Evolutionary conservation across 805 yeast genomes (phyloP).

Genomic region (Nakazawaea pomicola): DNA sequence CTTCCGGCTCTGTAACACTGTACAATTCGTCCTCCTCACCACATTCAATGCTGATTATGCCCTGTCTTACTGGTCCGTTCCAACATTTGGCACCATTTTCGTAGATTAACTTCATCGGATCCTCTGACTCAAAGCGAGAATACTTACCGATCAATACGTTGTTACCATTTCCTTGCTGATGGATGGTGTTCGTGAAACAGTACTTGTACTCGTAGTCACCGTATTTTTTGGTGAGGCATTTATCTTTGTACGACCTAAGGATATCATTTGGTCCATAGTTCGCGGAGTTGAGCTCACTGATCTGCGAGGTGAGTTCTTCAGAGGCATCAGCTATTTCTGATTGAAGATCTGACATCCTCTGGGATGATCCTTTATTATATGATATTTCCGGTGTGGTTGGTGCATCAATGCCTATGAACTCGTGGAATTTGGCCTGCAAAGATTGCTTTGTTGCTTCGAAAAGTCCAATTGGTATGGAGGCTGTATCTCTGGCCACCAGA

Average conservation of each 20-base stretch:
- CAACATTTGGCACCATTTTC: constrained; percentile 77
- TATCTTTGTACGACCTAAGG: constrained; percentile 49
- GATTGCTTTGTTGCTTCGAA: neutral
- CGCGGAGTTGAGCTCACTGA: constrained; percentile 6
- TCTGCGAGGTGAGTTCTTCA: neutral
- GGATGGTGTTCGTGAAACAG: constrained; percentile 50
- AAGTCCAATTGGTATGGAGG: neutral
- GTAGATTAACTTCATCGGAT: constrained; percentile 28
- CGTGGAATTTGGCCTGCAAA: neutral
- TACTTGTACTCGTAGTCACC: constrained; percentile 71
- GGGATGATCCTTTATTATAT: neutral
- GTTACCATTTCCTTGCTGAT: constrained; percentile 48
- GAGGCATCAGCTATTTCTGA: neutral
- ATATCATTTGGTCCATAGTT: constrained; percentile 60
- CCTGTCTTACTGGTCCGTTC: constrained; percentile 88
- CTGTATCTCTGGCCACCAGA: neutral
- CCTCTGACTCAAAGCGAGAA: neutral
- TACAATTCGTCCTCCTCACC: constrained; percentile 52
- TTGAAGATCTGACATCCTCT: constrained; percentile 4
- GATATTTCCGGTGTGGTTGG: neutral
- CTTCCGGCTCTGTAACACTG: constrained; percentile 83
- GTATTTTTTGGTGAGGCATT: constrained; percentile 41
- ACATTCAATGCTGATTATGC: constrained; percentile 59
- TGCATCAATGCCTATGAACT: constrained; percentile 6
- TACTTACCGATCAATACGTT: constrained; percentile 48